These are phyloP conservation scores for Mychonastes homosphaera DNA, from an alignment of 139 green algal species.

Conservation along the genomic window DNA sequence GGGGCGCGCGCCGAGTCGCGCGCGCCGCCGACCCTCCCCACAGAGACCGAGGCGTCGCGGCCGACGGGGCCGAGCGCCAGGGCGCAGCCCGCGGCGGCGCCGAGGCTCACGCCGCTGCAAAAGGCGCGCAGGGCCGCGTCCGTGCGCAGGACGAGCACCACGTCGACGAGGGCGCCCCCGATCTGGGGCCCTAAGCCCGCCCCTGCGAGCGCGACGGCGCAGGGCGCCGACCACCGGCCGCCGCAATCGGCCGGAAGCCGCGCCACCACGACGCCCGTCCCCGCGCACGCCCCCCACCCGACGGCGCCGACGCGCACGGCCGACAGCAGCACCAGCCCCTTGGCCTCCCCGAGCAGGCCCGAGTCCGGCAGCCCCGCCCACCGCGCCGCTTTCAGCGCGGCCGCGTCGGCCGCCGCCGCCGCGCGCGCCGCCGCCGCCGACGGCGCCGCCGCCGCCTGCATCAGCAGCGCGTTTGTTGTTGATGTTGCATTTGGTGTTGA, in stretches of 20 bases:
- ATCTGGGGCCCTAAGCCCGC: conserved; percentile 46
- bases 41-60: conserved; percentile 33
- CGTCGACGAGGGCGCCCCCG: conserved; percentile 29
- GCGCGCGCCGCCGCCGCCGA: not conserved
- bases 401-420: not conserved
- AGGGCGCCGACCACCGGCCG: conserved; percentile 21
- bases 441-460: not conserved
- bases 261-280: conserved; percentile 43
- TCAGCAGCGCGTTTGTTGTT: not conserved
- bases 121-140: conserved; percentile 30
- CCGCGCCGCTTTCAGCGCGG: not conserved
- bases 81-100: conserved; percentile 31
- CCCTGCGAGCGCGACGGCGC: conserved; percentile 27
- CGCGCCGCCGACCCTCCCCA: conserved; percentile 15
- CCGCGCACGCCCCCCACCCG: conserved; percentile 43
- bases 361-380: conserved; percentile 29
- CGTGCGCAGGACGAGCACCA: conserved; percentile 44
- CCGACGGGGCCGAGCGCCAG: conserved; percentile 47
- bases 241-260: no score
- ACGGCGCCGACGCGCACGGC: conserved; percentile 33
- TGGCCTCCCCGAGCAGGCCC: conserved; percentile 32
- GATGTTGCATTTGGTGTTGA: conserved; percentile 15
- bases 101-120: conserved; percentile 29
- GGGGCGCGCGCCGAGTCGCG: not conserved
- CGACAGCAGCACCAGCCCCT: conserved; percentile 42